A percentile compares a stretch with the other conserved stretches of the same genome.
Conservation (phyloP, 1,284 basidiomycete genomes). For the Tilletia caries region DNA sequence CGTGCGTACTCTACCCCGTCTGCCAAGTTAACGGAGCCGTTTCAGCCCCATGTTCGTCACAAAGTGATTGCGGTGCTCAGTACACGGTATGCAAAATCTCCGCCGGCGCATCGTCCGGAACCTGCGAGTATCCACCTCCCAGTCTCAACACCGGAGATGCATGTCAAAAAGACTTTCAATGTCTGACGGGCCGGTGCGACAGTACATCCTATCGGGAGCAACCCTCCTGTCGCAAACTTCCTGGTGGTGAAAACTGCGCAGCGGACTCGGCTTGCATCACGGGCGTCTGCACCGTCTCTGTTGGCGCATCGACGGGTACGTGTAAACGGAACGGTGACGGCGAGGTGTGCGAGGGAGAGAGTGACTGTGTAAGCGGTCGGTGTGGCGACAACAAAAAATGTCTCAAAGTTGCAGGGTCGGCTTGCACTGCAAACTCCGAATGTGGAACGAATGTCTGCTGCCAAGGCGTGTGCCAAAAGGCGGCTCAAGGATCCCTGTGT, state of each 20-base stretch:
- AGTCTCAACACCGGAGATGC: neutral
- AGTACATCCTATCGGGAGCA: neutral
- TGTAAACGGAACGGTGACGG: neutral
- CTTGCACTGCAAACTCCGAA: neutral
- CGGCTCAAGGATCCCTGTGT: neutral
- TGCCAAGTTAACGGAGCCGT: neutral
- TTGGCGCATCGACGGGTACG: neutral
- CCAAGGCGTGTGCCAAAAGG: neutral
- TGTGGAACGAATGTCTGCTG: neutral
- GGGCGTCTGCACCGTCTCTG: neutral
- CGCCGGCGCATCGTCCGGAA: neutral
- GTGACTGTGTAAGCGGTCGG: neutral
- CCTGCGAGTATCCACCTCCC: neutral
- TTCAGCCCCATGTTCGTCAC: neutral
- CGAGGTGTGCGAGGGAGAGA: neutral
- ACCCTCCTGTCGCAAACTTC: neutral
- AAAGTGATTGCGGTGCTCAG: neutral
- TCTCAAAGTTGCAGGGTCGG: neutral
- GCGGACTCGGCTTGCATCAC: neutral
- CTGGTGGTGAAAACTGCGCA: neutral
- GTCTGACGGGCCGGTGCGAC: neutral
- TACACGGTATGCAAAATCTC: neutral
- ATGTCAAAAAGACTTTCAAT: neutral
- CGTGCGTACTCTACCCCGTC: neutral
- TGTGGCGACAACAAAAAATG: neutral